Conservation (phyloP, 2,329 filamentous ascomycete species). For the Herpotrichia juniperi region DNA sequence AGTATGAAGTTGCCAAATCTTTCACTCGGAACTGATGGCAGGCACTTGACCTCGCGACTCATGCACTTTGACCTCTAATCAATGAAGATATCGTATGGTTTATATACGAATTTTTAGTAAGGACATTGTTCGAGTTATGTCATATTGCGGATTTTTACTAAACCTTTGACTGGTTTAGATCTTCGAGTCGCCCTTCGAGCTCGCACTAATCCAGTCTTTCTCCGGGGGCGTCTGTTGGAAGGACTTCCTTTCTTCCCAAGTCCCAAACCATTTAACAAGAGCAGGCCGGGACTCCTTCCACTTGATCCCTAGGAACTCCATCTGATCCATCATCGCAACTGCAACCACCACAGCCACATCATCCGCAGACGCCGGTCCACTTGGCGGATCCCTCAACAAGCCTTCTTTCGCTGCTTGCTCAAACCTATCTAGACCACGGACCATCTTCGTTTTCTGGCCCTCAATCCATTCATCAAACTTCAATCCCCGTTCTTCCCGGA, state of each 20-base stretch:
- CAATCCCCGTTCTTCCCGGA: slow-evolving; percentile 28
- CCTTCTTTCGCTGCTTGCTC: slow-evolving; percentile 23
- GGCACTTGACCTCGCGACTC: too few species aligned
- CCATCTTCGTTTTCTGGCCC: slow-evolving; percentile 35
- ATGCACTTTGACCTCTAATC: too few species aligned
- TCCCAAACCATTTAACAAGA: slow-evolving; percentile 28
- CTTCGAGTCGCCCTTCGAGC: neutral
- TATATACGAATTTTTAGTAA: too few species aligned
- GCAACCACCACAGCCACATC: slow-evolving; percentile 32
- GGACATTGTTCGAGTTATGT: too few species aligned
- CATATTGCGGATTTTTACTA: neutral
- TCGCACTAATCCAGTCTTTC: slow-evolving; percentile 22
- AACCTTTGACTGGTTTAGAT: neutral
- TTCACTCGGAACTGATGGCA: too few species aligned
- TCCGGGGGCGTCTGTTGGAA: slow-evolving; percentile 23
- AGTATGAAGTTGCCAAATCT: too few species aligned
- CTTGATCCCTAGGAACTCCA: slow-evolving; percentile 21
- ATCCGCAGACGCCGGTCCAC: slow-evolving; percentile 18
- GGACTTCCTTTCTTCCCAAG: slow-evolving; percentile 27
- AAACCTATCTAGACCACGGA: slow-evolving; percentile 29
- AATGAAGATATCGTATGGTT: too few species aligned
- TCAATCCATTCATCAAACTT: slow-evolving; percentile 35
- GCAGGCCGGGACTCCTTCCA: slow-evolving; percentile 25
- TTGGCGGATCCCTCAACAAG: slow-evolving; percentile 14
- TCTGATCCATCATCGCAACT: slow-evolving; percentile 13